phyloP scores from a whole-genome alignment of 164 flowering plant species.

The Kingdonia uniflora region DNA sequence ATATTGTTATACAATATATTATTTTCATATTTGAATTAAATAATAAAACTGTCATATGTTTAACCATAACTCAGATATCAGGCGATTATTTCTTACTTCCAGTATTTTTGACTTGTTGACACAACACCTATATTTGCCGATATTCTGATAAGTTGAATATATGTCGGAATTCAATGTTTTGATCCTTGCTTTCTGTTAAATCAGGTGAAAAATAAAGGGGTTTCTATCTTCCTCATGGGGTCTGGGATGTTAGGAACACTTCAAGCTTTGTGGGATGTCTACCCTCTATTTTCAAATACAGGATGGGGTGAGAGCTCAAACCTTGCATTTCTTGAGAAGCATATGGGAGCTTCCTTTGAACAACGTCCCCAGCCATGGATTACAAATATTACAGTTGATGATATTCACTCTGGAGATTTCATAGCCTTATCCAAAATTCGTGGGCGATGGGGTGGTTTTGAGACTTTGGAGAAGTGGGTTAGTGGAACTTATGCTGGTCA shows the following conservation, averaged over 20 bases:
- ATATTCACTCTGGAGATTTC: conserved; percentile 86
- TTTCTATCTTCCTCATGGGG: conserved; percentile 93
- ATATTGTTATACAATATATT: no score
- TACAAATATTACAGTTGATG: conserved; percentile 59
- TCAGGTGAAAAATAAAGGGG: conserved; percentile 78
- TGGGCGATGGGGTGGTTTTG: conserved; percentile 98
- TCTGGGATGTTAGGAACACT: conserved; percentile 97
- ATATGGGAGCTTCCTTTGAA: conserved; percentile 78
- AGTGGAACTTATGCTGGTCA: conserved; percentile 96
- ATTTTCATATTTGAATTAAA: no score
- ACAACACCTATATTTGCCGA: no score
- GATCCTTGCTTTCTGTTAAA: conserved; percentile 3
- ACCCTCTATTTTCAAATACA: conserved; percentile 82
- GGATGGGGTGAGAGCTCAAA: conserved; percentile 95
- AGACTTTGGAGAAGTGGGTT: conserved; percentile 97
- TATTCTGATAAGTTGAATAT: no score
- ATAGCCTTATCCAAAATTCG: conserved; percentile 91
- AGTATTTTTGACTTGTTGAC: no score
- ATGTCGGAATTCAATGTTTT: no score
- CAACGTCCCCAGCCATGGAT: conserved; percentile 86
- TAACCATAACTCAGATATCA: no score
- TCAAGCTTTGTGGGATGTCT: conserved; percentile 89
- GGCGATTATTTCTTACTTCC: no score
- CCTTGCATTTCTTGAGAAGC: conserved; percentile 74
- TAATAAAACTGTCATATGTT: no score